phyloP scores from a whole-genome alignment of 495 filamentous ascomycete species.

The Daldinia concentrica region DNA sequence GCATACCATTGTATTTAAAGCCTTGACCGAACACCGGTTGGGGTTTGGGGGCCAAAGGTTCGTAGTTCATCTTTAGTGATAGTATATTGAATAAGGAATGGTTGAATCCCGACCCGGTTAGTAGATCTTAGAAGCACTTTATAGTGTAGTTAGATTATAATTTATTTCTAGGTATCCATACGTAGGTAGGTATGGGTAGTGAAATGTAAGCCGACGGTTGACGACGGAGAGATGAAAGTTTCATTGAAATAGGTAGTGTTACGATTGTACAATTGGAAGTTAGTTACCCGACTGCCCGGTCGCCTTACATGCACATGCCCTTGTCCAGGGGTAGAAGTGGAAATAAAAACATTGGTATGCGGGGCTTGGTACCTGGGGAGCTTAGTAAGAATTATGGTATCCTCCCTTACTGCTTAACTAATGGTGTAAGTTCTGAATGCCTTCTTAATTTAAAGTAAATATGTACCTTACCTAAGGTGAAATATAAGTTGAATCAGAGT shows the following conservation, averaged over 20 bases:
- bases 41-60: constrained; percentile 15
- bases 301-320: not conserved
- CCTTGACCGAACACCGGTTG: constrained; percentile 18
- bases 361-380: not conserved
- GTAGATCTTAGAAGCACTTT: not conserved
- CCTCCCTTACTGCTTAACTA: not conserved
- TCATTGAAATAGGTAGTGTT: not conserved
- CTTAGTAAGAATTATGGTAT: not conserved
- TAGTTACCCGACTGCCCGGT: not conserved
- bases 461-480: too few species aligned
- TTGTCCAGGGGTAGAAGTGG: not conserved
- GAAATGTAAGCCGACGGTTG: not conserved
- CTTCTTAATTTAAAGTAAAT: too few species aligned
- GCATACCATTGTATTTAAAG: constrained; percentile 19
- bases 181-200: not conserved
- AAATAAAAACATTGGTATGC: not conserved
- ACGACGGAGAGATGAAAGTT: not conserved
- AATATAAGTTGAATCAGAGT: too few species aligned
- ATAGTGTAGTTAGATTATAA: not conserved
- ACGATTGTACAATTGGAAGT: not conserved
- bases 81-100: not conserved
- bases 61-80: constrained; percentile 7
- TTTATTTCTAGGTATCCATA: too few species aligned
- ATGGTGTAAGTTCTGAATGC: too few species aligned
- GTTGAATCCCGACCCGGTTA: not conserved